Evolutionary conservation across 2,329 filamentous ascomycete species (phyloP).

Genomic region (Sclerotinia glacialis): DNA sequence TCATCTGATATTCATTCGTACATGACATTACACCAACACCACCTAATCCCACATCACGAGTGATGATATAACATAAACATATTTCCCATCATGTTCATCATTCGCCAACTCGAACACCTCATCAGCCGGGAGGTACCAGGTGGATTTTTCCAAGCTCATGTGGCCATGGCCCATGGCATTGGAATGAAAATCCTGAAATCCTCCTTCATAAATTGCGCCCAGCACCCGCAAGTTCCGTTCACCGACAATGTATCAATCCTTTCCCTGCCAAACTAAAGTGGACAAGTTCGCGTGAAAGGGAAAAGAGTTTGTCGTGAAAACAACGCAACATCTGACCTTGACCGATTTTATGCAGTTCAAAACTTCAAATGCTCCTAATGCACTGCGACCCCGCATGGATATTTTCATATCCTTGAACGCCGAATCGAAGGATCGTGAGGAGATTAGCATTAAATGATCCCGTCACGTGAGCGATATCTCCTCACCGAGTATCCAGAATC

Average conservation of each 20-base stretch:
- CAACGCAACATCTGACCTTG: slow-evolving; percentile 17
- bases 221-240: slow-evolving; percentile 14
- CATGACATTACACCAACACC: slow-evolving; percentile 8
- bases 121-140: slow-evolving; percentile 7
- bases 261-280: slow-evolving; percentile 19
- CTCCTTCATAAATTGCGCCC: not conserved
- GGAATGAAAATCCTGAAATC: slow-evolving; percentile 11
- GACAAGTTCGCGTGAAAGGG: not conserved
- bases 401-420: slow-evolving; percentile 15
- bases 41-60: slow-evolving; percentile 3
- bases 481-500: not conserved
- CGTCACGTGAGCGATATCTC: not conserved
- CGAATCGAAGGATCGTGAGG: slow-evolving; percentile 2
- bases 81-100: slow-evolving; percentile 8
- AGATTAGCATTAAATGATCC: not conserved
- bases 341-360: slow-evolving; percentile 21
- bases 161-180: slow-evolving; percentile 13
- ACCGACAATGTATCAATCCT: slow-evolving; percentile 15
- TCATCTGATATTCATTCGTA: slow-evolving; percentile 16
- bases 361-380: slow-evolving; percentile 11
- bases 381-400: slow-evolving; percentile 10
- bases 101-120: not conserved
- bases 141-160: slow-evolving; percentile 9
- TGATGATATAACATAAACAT: not conserved
- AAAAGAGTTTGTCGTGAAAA: slow-evolving; percentile 18